Evolutionary conservation across 2,329 filamentous ascomycete genomes (phyloP).

Genomic region (Paraphaeosphaeria minitans): DNA sequence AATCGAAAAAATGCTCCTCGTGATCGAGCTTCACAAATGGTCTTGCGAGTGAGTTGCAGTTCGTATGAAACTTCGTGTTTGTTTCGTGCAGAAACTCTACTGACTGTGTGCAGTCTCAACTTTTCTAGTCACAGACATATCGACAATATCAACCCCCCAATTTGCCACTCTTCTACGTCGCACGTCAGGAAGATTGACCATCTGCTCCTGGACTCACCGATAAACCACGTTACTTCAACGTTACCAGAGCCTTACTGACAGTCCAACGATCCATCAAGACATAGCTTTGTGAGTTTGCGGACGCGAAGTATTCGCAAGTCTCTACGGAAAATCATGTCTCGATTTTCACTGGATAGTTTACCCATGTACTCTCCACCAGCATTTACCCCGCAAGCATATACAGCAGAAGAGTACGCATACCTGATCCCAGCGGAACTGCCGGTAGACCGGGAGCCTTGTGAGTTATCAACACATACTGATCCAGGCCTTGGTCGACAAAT

Average conservation of each 20-base stretch:
- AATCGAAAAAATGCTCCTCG: slow-evolving; percentile 1
- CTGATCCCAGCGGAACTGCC: background rate
- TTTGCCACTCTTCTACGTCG: background rate
- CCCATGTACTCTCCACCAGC: background rate
- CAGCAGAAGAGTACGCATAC: background rate
- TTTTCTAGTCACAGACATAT: background rate
- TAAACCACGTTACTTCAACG: background rate
- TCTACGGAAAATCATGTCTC: background rate
- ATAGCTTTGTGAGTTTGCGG: background rate
- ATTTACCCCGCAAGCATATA: background rate
- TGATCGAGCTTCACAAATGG: slow-evolving; percentile 3
- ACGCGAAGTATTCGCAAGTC: slow-evolving; percentile 1
- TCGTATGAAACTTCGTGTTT: background rate
- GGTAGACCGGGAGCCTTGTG: background rate
- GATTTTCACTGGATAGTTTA: background rate
- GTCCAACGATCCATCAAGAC: background rate
- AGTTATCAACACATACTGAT: background rate
- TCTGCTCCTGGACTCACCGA: background rate
- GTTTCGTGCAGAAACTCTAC: background rate
- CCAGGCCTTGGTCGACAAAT: background rate
- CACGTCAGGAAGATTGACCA: background rate
- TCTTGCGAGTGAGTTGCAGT: slow-evolving; percentile 8
- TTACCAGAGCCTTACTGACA: background rate
- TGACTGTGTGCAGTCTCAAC: background rate
- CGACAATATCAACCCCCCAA: background rate